Percentiles rank a stretch among this genome's conserved stretches.
Conservation (phyloP, 2,329 filamentous ascomycete species). For the Hypoxylon sp. region DNA sequence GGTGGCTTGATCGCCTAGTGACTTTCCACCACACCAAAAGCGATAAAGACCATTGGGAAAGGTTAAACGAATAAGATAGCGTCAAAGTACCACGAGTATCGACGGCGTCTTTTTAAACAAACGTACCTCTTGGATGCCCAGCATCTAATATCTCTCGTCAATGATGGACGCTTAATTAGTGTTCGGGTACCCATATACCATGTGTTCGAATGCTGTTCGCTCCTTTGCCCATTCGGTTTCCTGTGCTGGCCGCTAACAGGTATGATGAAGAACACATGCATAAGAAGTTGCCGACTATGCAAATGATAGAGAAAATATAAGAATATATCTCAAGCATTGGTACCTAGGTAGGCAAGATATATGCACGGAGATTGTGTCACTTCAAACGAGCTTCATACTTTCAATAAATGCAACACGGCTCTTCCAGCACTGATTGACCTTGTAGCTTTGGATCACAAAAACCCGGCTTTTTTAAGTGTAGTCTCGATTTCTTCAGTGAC, state of each 20-base stretch:
- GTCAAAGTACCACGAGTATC: constrained; percentile 58
- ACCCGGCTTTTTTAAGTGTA: constrained; percentile 59
- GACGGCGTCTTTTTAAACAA: constrained; percentile 30
- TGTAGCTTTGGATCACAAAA: constrained; percentile 54
- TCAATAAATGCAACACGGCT: constrained; percentile 28
- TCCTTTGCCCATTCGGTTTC: constrained; percentile 29
- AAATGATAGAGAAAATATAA: constrained; percentile 3
- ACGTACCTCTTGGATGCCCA: constrained; percentile 58
- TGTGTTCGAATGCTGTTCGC: constrained; percentile 29
- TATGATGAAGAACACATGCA: constrained; percentile 11
- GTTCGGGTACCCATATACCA: constrained; percentile 13
- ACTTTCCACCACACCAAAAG: constrained; percentile 38
- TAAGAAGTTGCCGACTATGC: constrained; percentile 15
- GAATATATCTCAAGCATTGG: constrained; percentile 14
- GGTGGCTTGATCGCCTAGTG: constrained; percentile 31
- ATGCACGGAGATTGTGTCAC: constrained; percentile 29
- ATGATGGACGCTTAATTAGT: constrained; percentile 53
- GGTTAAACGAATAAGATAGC: constrained; percentile 58
- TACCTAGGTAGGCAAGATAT: constrained; percentile 13
- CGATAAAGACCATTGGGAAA: constrained; percentile 21
- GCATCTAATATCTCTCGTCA: constrained; percentile 60
- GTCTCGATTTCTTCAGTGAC: constrained; percentile 55
- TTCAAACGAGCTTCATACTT: constrained; percentile 31
- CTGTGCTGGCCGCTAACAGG: constrained; percentile 9
- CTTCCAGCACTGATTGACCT: constrained; percentile 15